Conservation (phyloP, 2,329 filamentous ascomycete genomes). For the Phyllosticta citribraziliensis region DNA sequence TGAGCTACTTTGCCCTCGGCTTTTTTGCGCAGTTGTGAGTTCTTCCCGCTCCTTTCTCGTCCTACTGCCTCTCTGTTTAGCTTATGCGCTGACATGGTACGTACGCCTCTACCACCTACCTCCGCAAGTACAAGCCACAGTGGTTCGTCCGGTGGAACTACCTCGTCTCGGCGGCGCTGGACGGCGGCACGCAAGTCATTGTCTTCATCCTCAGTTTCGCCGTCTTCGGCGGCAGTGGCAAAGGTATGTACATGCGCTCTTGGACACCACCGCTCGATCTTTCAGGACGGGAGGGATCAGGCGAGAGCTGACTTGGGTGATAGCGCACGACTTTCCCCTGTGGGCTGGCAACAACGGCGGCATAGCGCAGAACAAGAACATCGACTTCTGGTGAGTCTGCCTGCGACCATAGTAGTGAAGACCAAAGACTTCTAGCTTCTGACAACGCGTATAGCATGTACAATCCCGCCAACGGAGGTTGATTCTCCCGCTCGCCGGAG, state of each 20-base stretch:
- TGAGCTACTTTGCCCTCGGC: conserved; percentile 25
- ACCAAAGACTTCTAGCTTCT: not conserved
- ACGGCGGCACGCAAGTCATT: conserved; percentile 45
- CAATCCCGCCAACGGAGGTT: not conserved
- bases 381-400: not conserved
- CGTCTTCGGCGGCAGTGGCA: conserved; percentile 30
- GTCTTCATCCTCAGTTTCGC: conserved; percentile 36
- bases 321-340: not conserved
- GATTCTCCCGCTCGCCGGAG: not conserved
- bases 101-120: not conserved
- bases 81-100: too few relatives aligned
- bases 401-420: not conserved
- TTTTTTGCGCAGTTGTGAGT: conserved; percentile 22
- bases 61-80: not conserved
- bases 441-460: not conserved
- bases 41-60: not conserved
- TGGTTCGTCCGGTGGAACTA: conserved; percentile 56
- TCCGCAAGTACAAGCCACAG: conserved; percentile 19
- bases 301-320: not conserved
- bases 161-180: conserved; percentile 60
- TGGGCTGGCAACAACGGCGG: not conserved
- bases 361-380: not conserved
- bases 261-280: too few relatives aligned
- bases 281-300: too few relatives aligned
- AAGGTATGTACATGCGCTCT: not conserved